These are phyloP conservation scores for Escallonia rubra DNA, from an alignment of 129 eudicot genomes.

Conservation along the genomic window DNA sequence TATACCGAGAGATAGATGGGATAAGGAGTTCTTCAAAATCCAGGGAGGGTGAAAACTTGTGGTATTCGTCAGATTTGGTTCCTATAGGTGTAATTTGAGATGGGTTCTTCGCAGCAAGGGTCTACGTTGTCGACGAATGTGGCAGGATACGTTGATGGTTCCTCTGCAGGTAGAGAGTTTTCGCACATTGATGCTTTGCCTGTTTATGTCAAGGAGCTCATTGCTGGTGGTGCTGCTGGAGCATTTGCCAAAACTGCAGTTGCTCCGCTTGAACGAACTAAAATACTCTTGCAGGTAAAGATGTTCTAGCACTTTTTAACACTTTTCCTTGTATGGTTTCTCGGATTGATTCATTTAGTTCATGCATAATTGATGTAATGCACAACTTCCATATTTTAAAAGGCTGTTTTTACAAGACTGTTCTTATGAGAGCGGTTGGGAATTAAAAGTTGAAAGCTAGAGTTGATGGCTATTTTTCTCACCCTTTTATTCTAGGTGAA, in stretches of 20 bases:
- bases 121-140: slow-evolving; percentile 58
- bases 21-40: slow-evolving; percentile 60
- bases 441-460: too few species aligned
- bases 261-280: slow-evolving; percentile 88
- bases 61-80: background rate
- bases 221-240: slow-evolving; percentile 98
- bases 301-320: too few species aligned
- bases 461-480: too few species aligned
- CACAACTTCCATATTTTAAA: too few species aligned
- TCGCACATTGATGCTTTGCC: slow-evolving; percentile 59
- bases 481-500: too few species aligned
- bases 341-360: background rate
- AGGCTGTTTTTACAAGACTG: too few species aligned
- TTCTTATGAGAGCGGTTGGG: too few species aligned
- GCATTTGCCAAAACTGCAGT: slow-evolving; percentile 92
- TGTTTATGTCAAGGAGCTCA: slow-evolving; percentile 77
- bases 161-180: slow-evolving; percentile 31
- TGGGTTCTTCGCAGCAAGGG: slow-evolving; percentile 74
- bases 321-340: too few species aligned
- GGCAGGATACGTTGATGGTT: slow-evolving; percentile 57
- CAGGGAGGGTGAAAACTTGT: slow-evolving; percentile 53
- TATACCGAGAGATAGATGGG: slow-evolving; percentile 76
- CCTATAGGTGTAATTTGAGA: slow-evolving; percentile 17
- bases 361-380: background rate
- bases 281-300: slow-evolving; percentile 81